These are phyloP conservation scores for Xylaria acuta DNA, from an alignment of 495 filamentous ascomycete species.

Conservation along the genomic window DNA sequence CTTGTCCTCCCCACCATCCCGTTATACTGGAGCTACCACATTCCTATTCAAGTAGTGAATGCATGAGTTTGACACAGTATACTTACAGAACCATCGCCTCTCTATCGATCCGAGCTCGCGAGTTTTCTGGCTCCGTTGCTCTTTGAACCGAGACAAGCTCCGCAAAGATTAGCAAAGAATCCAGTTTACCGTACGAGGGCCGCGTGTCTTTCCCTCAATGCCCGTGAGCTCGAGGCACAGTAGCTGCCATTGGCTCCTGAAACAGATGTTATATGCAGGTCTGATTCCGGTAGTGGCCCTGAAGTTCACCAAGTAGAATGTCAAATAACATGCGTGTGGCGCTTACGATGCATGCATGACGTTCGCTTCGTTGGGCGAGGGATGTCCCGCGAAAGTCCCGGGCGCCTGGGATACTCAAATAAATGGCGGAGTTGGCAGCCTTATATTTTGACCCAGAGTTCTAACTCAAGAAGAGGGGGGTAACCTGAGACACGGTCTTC, in stretches of 20 bases:
- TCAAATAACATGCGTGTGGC: slow-evolving; percentile 10
- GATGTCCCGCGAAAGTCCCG: background rate
- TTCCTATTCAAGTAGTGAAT: slow-evolving; percentile 13
- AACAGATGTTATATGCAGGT: background rate
- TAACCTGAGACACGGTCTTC: background rate
- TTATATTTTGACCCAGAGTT: background rate
- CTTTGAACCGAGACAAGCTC: background rate
- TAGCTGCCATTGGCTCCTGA: slow-evolving; percentile 3
- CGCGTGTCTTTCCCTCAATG: slow-evolving; percentile 10
- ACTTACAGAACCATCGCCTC: background rate
- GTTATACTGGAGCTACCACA: background rate
- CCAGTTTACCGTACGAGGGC: background rate
- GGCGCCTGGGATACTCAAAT: slow-evolving; percentile 14
- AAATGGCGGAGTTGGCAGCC: background rate
- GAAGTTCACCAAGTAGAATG: background rate
- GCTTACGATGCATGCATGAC: slow-evolving; percentile 8
- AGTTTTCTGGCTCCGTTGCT: slow-evolving; percentile 1
- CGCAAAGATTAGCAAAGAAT: background rate
- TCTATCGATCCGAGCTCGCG: background rate
- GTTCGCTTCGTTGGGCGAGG: background rate
- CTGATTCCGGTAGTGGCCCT: background rate
- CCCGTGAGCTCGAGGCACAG: background rate
- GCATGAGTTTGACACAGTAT: background rate
- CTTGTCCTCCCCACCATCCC: slow-evolving; percentile 7
- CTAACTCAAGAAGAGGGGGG: background rate